Percentiles rank a stretch among this genome's conserved stretches.
These are phyloP conservation scores for Castanea crenata DNA, from an alignment of 306 rosid genomes.

Conservation along the genomic window DNA sequence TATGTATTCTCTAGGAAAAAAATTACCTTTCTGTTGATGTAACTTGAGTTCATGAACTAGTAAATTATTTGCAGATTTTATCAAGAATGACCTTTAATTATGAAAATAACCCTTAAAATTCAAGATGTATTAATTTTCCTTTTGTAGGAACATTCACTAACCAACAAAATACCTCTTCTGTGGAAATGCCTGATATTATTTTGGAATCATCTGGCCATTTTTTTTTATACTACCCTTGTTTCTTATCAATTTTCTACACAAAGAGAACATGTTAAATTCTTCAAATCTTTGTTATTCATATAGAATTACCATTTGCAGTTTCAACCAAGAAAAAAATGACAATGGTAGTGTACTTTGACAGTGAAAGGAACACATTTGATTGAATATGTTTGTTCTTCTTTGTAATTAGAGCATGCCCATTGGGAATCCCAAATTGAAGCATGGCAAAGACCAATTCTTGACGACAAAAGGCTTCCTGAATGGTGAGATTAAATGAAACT, in stretches of 20 bases:
- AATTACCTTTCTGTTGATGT: neutral
- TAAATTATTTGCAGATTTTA: neutral
- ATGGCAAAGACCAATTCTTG: constrained; percentile 92
- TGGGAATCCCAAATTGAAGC: constrained; percentile 94
- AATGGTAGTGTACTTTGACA: constrained; percentile 4
- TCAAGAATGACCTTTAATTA: neutral
- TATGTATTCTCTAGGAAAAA: neutral
- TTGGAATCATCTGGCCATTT: neutral
- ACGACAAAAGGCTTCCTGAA: constrained; percentile 90
- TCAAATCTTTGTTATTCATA: neutral
- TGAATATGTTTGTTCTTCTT: neutral
- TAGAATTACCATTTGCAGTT: neutral
- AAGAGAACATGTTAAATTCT: neutral
- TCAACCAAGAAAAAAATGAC: neutral
- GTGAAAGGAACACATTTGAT: neutral
- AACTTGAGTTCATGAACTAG: neutral
- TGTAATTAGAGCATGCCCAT: constrained; percentile 50
- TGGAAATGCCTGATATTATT: neutral
- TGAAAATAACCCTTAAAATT: neutral
- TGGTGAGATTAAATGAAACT: constrained; percentile 54
- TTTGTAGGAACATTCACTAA: neutral
- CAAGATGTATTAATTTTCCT: neutral
- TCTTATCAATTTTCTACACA: no score
- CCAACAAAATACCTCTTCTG: neutral
- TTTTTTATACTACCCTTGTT: neutral